These are phyloP conservation scores for Colletotrichum sp. DNA, from an alignment of 2,329 filamentous ascomycete genomes.

Conservation along the genomic window DNA sequence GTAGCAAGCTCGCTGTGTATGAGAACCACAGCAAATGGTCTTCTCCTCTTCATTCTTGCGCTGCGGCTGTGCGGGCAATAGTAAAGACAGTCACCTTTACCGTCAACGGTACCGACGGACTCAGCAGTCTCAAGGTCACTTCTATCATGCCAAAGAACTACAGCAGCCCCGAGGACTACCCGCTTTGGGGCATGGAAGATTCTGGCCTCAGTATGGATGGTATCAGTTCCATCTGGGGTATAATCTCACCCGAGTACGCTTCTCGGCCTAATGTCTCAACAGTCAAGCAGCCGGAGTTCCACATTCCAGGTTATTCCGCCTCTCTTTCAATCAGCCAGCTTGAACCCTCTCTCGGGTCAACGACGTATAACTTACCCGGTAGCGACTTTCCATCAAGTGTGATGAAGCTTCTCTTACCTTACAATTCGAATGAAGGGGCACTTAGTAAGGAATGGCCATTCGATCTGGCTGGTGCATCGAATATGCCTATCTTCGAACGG, in stretches of 20 bases:
- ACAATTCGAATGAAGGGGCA: background rate
- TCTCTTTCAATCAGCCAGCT: background rate
- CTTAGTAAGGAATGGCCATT: background rate
- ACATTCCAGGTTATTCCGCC: slow-evolving; percentile 19
- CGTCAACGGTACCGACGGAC: slow-evolving; percentile 41
- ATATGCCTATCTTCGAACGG: slow-evolving; percentile 42
- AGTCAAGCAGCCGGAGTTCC: slow-evolving; percentile 24
- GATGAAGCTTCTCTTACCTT: slow-evolving; percentile 26
- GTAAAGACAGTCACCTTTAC: slow-evolving; percentile 50
- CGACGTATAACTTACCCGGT: slow-evolving; percentile 33
- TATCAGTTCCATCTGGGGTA: slow-evolving; percentile 42
- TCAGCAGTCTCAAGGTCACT: slow-evolving; percentile 37
- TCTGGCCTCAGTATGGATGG: slow-evolving; percentile 27
- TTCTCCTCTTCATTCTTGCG: slow-evolving; percentile 47
- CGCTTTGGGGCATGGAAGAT: slow-evolving; percentile 39
- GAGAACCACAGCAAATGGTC: slow-evolving; percentile 47
- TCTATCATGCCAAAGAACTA: slow-evolving; percentile 42
- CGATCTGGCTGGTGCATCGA: slow-evolving; percentile 22
- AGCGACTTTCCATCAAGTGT: slow-evolving; percentile 33
- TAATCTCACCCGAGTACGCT: slow-evolving; percentile 35
- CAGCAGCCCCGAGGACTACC: slow-evolving; percentile 28
- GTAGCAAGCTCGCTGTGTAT: slow-evolving; percentile 33
- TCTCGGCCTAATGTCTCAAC: slow-evolving; percentile 35
- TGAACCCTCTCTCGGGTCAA: background rate
- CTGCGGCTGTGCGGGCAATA: slow-evolving; percentile 42